phyloP scores from a whole-genome alignment of 306 rosid genomes.

The Herpetospermum pedunculosum region DNA sequence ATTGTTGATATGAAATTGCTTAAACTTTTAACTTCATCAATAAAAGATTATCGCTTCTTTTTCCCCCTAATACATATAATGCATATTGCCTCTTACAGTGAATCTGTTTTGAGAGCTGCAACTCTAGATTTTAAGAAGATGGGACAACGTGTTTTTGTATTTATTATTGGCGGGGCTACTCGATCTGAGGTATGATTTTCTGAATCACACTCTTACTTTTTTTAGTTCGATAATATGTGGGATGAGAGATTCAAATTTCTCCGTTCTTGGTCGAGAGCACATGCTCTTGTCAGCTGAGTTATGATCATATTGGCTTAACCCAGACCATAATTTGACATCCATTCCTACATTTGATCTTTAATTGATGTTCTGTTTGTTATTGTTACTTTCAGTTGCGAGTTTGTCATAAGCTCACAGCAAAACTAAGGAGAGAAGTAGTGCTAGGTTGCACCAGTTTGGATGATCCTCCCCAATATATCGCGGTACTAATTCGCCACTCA shows the following conservation, averaged over 20 bases:
- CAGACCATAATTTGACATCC: not conserved
- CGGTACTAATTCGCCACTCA: constrained; percentile 35
- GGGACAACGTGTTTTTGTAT: constrained; percentile 76
- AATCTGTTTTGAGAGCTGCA: constrained; percentile 44
- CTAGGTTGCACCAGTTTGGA: constrained; percentile 69
- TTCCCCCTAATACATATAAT: not conserved
- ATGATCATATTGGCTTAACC: no score
- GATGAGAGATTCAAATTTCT: no score
- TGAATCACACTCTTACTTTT: not conserved
- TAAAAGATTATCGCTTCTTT: constrained; percentile 3
- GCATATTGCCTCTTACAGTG: constrained; percentile 29
- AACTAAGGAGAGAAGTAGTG: constrained; percentile 72
- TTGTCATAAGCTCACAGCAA: constrained; percentile 81
- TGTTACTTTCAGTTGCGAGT: constrained; percentile 63
- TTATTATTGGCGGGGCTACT: constrained; percentile 86
- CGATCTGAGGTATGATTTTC: constrained; percentile 69
- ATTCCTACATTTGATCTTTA: constrained; percentile 2
- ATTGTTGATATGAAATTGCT: not conserved
- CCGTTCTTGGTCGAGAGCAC: no score
- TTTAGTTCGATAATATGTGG: no score
- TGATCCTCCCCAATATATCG: constrained; percentile 60
- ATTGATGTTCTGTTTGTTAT: constrained; percentile 7
- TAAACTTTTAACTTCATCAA: constrained; percentile 2
- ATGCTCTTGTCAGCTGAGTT: no score
- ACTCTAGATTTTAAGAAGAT: constrained; percentile 54